These are phyloP conservation scores for Debaryomyces nepalensis DNA, from an alignment of 1,139 yeast species.

Conservation along the genomic window DNA sequence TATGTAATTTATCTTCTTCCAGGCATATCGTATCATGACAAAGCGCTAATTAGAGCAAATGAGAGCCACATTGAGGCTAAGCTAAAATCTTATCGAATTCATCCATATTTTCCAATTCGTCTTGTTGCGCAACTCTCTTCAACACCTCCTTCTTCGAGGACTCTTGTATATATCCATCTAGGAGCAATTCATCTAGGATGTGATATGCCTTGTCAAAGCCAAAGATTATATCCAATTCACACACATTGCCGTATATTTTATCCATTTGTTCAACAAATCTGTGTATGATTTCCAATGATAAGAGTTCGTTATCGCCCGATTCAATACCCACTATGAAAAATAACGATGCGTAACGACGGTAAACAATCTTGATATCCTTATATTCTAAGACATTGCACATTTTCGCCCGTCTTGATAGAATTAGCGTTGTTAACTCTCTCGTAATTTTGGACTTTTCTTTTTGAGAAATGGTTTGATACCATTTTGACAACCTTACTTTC, in stretches of 20 bases:
- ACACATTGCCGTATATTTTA: constrained; percentile 93
- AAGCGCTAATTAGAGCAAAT: neutral
- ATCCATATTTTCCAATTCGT: constrained; percentile 59
- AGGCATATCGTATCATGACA: neutral
- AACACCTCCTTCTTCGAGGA: constrained; percentile 80
- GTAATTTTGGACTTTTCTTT: constrained; percentile 85
- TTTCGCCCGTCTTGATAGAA: constrained; percentile 83
- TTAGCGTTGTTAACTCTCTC: constrained; percentile 83
- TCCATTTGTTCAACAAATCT: constrained; percentile 97
- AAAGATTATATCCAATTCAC: constrained; percentile 91
- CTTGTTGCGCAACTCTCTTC: constrained; percentile 77
- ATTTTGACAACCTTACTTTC: constrained; percentile 86
- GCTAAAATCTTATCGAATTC: constrained; percentile 50
- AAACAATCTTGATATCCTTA: constrained; percentile 84
- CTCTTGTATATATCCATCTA: constrained; percentile 84
- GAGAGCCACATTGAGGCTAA: constrained; percentile 13
- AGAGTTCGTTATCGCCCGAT: constrained; percentile 81
- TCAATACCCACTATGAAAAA: constrained; percentile 89
- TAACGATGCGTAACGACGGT: constrained; percentile 89
- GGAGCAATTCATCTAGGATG: constrained; percentile 85
- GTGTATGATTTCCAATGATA: constrained; percentile 85
- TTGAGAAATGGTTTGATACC: constrained; percentile 84
- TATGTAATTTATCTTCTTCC: neutral
- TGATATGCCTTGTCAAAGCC: constrained; percentile 94
- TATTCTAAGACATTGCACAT: constrained; percentile 97